phyloP scores from a whole-genome alignment of 1,139 yeast species.

The Kazachstania sp. region DNA sequence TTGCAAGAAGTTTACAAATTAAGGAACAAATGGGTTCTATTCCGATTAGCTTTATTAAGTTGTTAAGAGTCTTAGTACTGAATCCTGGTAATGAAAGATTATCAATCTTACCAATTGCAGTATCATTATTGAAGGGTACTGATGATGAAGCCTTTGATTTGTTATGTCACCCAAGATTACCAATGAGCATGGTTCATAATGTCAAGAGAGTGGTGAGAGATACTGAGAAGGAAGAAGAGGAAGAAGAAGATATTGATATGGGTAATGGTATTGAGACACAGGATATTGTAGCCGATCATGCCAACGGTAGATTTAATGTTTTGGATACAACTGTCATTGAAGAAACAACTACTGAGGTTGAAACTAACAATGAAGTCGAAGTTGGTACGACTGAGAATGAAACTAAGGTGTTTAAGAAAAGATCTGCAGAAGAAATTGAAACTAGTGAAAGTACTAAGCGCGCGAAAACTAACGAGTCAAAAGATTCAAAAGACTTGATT shows the following conservation, averaged over 20 bases:
- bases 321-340: neutral
- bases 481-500: neutral
- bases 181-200: constrained; percentile 44
- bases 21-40: constrained; percentile 22
- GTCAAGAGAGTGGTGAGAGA: constrained; percentile 19
- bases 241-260: constrained; percentile 4
- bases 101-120: constrained; percentile 64
- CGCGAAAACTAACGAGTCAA: constrained; percentile 3
- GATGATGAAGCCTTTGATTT: constrained; percentile 43
- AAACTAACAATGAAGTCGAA: neutral
- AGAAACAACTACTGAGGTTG: neutral
- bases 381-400: constrained; percentile 5
- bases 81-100: constrained; percentile 55
- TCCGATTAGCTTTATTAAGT: constrained; percentile 30
- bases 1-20: constrained; percentile 30
- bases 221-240: too few species aligned
- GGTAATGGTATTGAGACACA: constrained; percentile 1
- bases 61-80: constrained; percentile 47
- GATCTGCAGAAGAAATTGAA: constrained; percentile 8
- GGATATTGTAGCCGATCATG: neutral
- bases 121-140: constrained; percentile 33
- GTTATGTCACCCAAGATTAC: constrained; percentile 70
- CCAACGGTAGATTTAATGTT: neutral
- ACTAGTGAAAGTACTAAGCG: constrained; percentile 4
- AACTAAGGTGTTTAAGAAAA: constrained; percentile 12